These are phyloP conservation scores for Dactylonectria estremocensis DNA, from an alignment of 2,329 filamentous ascomycete species.

Conservation along the genomic window DNA sequence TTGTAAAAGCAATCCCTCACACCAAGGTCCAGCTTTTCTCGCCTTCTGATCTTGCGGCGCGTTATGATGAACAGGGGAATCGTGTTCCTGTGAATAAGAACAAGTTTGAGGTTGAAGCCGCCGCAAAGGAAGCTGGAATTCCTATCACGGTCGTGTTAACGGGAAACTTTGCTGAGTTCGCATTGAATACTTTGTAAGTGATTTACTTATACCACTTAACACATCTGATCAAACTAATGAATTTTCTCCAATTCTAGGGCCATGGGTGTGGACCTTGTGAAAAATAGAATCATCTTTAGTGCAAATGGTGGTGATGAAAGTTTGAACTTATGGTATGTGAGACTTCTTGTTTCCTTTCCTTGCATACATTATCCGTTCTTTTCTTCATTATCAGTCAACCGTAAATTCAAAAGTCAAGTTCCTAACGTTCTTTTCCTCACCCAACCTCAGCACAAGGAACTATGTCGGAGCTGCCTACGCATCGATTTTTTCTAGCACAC, in stretches of 20 bases:
- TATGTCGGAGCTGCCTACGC: conserved; percentile 23
- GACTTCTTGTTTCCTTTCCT: too few relatives aligned
- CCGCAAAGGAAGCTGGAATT: conserved; percentile 17
- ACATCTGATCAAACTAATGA: not conserved
- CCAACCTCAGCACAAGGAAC: conserved; percentile 4
- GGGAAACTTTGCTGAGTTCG: conserved; percentile 19
- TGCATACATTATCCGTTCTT: not conserved
- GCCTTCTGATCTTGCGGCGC: conserved; percentile 15
- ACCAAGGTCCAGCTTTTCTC: conserved; percentile 10
- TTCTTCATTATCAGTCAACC: not conserved
- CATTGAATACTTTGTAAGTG: conserved; percentile 10
- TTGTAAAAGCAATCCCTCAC: conserved; percentile 11
- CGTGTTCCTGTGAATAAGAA: conserved; percentile 9
- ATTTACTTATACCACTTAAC: not conserved
- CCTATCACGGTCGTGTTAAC: conserved; percentile 4
- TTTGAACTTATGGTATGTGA: conserved; percentile 18
- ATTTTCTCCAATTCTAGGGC: not conserved
- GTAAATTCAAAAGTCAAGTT: not conserved
- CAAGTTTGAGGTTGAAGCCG: conserved; percentile 10
- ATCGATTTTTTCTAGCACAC: conserved; percentile 10
- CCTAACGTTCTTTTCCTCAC: not conserved
- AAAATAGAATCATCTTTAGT: conserved; percentile 15
- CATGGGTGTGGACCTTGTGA: conserved; percentile 13
- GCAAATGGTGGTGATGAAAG: conserved; percentile 6
- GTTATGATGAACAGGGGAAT: conserved; percentile 10